Percentiles rank a stretch among this genome's conserved stretches.
Evolutionary conservation across 208 protist species (phyloP).

Genomic region (Strigomonas culicis): DNA sequence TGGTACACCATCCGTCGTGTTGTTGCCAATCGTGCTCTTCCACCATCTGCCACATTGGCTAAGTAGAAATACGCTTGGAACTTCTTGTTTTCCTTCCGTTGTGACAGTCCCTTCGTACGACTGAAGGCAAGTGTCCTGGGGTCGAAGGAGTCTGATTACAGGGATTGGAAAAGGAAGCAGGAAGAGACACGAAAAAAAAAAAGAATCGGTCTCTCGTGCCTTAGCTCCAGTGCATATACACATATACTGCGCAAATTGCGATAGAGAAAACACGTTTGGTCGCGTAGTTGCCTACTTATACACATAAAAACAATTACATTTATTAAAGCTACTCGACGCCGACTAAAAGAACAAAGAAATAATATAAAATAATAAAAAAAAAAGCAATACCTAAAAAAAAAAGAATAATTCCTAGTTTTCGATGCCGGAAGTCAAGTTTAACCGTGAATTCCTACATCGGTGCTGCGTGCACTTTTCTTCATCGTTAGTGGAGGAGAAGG

Average conservation of each 20-base stretch:
- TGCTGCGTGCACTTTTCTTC: conserved; percentile 83
- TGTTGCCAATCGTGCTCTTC: neutral
- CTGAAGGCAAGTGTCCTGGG: too few relatives aligned
- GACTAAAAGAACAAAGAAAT: neutral
- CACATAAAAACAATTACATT: conserved; percentile 1
- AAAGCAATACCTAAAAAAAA: conserved; percentile 9
- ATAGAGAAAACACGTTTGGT: conserved; percentile 2
- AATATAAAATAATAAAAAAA: conserved; percentile 3
- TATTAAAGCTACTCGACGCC: neutral
- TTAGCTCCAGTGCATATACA: neutral
- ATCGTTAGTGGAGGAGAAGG: conserved; percentile 33
- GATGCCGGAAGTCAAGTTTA: conserved; percentile 36
- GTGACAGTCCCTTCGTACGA: neutral
- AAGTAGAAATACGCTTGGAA: neutral
- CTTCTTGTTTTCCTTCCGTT: conserved; percentile 9
- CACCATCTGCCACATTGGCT: neutral
- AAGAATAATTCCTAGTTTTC: conserved; percentile 9
- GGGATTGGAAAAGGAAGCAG: too few relatives aligned
- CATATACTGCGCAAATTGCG: neutral
- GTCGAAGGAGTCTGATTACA: too few relatives aligned
- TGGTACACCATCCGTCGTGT: neutral
- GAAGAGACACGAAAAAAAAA: neutral
- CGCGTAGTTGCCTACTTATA: neutral
- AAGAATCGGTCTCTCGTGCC: neutral
- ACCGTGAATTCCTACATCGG: conserved; percentile 73